Conservation (phyloP, 805 yeast species). For the Ogataea siamensis region DNA sequence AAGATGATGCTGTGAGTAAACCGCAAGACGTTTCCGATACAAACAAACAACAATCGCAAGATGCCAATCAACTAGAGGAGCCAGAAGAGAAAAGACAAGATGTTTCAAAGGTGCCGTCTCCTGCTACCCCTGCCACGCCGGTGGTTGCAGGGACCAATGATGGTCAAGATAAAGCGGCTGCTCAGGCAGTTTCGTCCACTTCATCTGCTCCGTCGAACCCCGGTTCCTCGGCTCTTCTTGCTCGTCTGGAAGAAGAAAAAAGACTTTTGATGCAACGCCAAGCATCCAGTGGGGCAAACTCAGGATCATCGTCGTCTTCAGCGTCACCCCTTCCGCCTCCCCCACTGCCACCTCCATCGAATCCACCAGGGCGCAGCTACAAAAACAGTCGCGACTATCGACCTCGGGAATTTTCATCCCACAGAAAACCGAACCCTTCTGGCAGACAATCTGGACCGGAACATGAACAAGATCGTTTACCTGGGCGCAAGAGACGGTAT, state of each 20-base stretch:
- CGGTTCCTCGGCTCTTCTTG: slow-evolving; percentile 9
- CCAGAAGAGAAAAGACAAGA: neutral
- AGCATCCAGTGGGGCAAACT: slow-evolving; percentile 2
- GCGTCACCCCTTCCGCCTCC: slow-evolving; percentile 18
- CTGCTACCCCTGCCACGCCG: slow-evolving; percentile 2
- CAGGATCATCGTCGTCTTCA: slow-evolving; percentile 3
- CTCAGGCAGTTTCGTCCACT: too few species aligned
- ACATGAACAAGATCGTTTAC: slow-evolving; percentile 4
- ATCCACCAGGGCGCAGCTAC: slow-evolving; percentile 6
- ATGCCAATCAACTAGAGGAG: neutral
- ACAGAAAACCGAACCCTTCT: slow-evolving; percentile 8
- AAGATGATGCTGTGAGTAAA: neutral
- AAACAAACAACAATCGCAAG: neutral
- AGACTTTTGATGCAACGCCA: slow-evolving; percentile 15
- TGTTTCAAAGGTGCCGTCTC: neutral
- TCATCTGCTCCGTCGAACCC: neutral
- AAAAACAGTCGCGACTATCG: slow-evolving; percentile 12
- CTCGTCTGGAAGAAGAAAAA: slow-evolving; percentile 19
- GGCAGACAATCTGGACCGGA: slow-evolving; percentile 7
- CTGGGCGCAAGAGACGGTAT: slow-evolving; percentile 15
- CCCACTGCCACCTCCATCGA: slow-evolving; percentile 20
- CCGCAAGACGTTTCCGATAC: neutral
- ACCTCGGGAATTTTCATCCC: slow-evolving; percentile 7
- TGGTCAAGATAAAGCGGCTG: too few species aligned
- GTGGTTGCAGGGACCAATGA: too few species aligned